A percentile compares a stretch with the other conserved stretches of the same genome.
These are phyloP conservation scores for Fragaria ananassa DNA, from an alignment of 306 rosid genomes.

Conservation along the genomic window DNA sequence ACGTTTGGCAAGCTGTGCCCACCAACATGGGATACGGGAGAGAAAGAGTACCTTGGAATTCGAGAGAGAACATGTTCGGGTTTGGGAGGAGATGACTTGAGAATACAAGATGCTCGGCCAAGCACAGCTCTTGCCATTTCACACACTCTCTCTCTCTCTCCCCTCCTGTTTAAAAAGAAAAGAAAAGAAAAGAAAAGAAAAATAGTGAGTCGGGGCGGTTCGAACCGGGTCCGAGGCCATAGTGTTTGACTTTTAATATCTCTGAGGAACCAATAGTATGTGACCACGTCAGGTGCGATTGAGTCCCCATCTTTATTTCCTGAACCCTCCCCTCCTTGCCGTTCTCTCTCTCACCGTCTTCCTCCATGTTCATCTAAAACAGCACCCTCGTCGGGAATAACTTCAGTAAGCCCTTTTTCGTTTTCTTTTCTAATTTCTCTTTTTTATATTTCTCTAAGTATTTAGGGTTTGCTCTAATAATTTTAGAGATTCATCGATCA, in stretches of 20 bases:
- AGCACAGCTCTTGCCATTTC: slow-evolving; percentile 57
- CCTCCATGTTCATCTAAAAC: not conserved
- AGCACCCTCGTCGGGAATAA: too few species aligned
- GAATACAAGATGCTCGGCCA: slow-evolving; percentile 44
- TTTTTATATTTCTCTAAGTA: too few species aligned
- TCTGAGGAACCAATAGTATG: not conserved
- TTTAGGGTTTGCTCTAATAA: too few species aligned
- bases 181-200: too few species aligned
- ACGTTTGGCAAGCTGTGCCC: too few species aligned
- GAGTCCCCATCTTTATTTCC: slow-evolving; percentile 60
- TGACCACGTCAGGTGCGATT: slow-evolving; percentile 32
- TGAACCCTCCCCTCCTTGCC: slow-evolving; percentile 27
- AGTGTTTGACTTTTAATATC: slow-evolving; percentile 35
- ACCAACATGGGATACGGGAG: not conserved
- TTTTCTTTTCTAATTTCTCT: too few species aligned
- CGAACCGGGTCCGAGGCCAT: too few species aligned
- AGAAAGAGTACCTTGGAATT: slow-evolving; percentile 40
- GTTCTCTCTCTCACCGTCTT: slow-evolving; percentile 21
- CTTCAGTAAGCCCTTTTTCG: too few species aligned
- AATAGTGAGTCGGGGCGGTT: too few species aligned
- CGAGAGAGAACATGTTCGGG: not conserved
- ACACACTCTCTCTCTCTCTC: not conserved
- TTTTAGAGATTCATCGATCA: too few species aligned
- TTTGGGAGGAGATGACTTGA: slow-evolving; percentile 32
- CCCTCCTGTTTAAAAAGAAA: too few species aligned